Base-by-base conservation (phyloP, 2,329 filamentous ascomycete genomes). In the Endothia cerciana region DNA sequence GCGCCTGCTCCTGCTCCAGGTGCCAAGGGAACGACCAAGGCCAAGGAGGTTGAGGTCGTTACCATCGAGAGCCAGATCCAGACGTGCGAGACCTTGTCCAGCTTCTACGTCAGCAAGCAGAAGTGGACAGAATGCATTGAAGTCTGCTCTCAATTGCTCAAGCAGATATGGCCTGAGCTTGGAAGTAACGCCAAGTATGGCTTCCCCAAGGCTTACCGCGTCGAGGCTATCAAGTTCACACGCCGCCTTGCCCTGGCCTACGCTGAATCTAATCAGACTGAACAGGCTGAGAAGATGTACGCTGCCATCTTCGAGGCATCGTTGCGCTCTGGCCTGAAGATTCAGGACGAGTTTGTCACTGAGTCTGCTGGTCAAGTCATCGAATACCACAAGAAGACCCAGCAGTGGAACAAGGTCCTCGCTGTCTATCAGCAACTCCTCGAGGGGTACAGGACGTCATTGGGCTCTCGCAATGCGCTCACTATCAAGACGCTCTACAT, bases 221-320 rank as follows among this genome's bases (percentile, higher is more conserved):
- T 57, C n/a, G 66, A 64, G 22, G 62, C 60, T 30, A 68, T 69
- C 60, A 66, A 60, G 53, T 68, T 69, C 57, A 62, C 66, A n/a
- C 68, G 66, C 38, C 66, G 68, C 22, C 64, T 69, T 19, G 68
- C 68, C 47, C 33, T 56, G 36, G 64, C 66, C 36, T 68, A 69
- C 49, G 62, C 65, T 28, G 63, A 68, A 47, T 69, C 69, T 28
- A 70, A 71, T 49, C 69, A 70, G 66, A 70, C 69, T 13, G 69
- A 70, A 56, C 65, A 69, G n/a, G 69, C 69, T 5, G 69, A 71
- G 59, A 69, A 64, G 61, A 63, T 70, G 47, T 71, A 68, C 57
- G 41, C 62, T 10, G 68, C 65, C 28, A 67, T 71, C 51, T 71
- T 70, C 68, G 64, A 69, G 61, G 67, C 68, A 17, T 70, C 69